A percentile compares a stretch with the other conserved stretches of the same genome.
phyloP scores from a whole-genome alignment of 176 grass and related monocot genomes.

The Elaeis guineensis region DNA sequence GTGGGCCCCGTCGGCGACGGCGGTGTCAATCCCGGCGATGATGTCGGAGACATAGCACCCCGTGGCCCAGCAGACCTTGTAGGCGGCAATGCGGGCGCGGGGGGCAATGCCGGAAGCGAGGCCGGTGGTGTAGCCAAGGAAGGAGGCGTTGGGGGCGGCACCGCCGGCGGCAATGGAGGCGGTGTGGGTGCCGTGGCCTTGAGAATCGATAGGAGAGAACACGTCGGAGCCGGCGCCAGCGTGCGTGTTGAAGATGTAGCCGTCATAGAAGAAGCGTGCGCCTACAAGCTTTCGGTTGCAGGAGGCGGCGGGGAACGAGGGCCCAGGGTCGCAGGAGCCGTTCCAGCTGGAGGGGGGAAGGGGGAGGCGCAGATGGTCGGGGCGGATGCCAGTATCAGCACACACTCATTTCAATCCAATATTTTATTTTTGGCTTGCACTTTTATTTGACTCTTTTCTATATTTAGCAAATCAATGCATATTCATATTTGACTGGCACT shows the following conservation, averaged over 20 bases:
- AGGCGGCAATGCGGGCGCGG: conserved; percentile 7
- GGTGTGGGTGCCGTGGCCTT: conserved; percentile 8
- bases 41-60: conserved; percentile 26
- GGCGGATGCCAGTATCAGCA: conserved; percentile 26
- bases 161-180: conserved; percentile 1
- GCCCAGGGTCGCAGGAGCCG: conserved; percentile 8
- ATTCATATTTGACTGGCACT: too few relatives aligned
- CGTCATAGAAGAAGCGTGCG: conserved; percentile 9
- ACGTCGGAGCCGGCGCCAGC: background rate
- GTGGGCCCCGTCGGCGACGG: conserved; percentile 19
- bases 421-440: too few relatives aligned
- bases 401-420: too few relatives aligned
- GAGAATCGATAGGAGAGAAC: background rate
- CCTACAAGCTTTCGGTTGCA: conserved; percentile 57
- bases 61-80: conserved; percentile 19
- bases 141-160: background rate
- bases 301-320: conserved; percentile 8
- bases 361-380: conserved; percentile 18
- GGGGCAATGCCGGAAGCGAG: conserved; percentile 2
- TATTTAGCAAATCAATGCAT: too few relatives aligned
- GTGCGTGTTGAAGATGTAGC: background rate
- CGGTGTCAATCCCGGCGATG: conserved; percentile 21
- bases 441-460: too few relatives aligned
- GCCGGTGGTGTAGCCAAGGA: background rate
- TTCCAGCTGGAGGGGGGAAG: conserved; percentile 7